Evolutionary conservation across 2,329 filamentous ascomycete species (phyloP).

Genomic region (Fusarium chlamydosporum): DNA sequence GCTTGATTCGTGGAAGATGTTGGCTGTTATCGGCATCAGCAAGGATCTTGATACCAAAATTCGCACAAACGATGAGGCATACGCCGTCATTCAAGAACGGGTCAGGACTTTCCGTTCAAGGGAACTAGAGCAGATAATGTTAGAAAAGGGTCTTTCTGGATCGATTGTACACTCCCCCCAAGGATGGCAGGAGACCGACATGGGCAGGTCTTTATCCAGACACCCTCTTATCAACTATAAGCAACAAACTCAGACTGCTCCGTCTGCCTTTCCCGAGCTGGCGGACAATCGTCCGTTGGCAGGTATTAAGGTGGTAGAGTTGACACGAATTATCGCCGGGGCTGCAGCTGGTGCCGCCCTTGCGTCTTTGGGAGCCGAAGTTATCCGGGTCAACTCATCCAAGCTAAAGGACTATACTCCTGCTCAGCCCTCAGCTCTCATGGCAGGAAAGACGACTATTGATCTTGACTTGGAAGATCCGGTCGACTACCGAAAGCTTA

Average conservation of each 20-base stretch:
- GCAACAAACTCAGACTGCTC: background rate
- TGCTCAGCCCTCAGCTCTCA: background rate
- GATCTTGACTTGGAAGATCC: no score
- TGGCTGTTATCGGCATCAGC: no score
- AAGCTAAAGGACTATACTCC: no score
- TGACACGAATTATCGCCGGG: constrained; percentile 7
- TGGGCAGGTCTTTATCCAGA: constrained; percentile 4
- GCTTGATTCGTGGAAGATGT: no score
- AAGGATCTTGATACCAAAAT: constrained; percentile 57
- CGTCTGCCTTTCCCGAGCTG: background rate
- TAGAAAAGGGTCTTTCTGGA: constrained; percentile 11
- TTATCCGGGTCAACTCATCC: constrained; percentile 15
- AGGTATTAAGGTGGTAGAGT: background rate
- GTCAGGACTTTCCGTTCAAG: no score
- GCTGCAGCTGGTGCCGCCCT: background rate
- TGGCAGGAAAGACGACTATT: background rate
- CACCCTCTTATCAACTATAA: constrained; percentile 5
- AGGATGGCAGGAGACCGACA: background rate
- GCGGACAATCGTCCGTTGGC: background rate
- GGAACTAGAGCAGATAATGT: background rate
- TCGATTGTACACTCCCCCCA: background rate
- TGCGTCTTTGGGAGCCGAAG: background rate
- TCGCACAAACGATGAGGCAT: background rate
- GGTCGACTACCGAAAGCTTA: no score
- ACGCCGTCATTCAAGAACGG: background rate